phyloP scores from a whole-genome alignment of 805 yeast species.

The Barnettozyma populi region DNA sequence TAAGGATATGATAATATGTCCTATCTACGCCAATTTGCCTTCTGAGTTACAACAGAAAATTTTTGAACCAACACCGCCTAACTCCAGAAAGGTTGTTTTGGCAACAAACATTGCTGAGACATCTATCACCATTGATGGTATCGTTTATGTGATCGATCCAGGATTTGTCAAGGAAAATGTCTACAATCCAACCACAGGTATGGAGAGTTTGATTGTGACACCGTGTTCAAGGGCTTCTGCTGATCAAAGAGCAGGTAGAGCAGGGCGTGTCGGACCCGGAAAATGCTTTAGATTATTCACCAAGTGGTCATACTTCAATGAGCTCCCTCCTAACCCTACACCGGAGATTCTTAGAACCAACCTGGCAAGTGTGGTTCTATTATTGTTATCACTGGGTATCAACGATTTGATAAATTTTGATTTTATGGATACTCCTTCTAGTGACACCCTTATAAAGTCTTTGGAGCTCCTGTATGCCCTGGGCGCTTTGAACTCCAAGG shows the following conservation, averaged over 20 bases:
- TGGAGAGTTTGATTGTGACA: slow-evolving; percentile 78
- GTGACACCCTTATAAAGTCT: slow-evolving; percentile 66
- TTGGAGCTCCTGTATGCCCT: slow-evolving; percentile 77
- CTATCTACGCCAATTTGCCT: slow-evolving; percentile 89
- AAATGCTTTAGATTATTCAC: slow-evolving; percentile 89
- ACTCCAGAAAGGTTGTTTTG: slow-evolving; percentile 76
- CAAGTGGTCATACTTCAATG: slow-evolving; percentile 72
- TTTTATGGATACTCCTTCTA: slow-evolving; percentile 85
- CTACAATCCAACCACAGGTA: slow-evolving; percentile 80
- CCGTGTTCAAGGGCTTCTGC: slow-evolving; percentile 96
- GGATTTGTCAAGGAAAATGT: slow-evolving; percentile 93
- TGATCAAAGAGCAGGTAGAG: slow-evolving; percentile 95
- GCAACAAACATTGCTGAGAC: slow-evolving; percentile 98
- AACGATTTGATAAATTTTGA: slow-evolving; percentile 78
- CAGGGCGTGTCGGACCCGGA: slow-evolving; percentile 97
- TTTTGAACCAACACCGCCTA: slow-evolving; percentile 81
- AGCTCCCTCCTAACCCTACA: slow-evolving; percentile 70
- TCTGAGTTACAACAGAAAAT: slow-evolving; percentile 75
- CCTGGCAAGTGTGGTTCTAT: slow-evolving; percentile 65
- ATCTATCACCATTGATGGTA: slow-evolving; percentile 94
- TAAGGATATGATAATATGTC: slow-evolving; percentile 65
- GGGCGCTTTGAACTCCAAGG: slow-evolving; percentile 80
- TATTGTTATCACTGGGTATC: slow-evolving; percentile 79
- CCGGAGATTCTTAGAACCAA: slow-evolving; percentile 93
- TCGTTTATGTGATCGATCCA: slow-evolving; percentile 88